Evolutionary conservation across 805 yeast genomes (phyloP), one percentile per base, ranked within the genome.

Genomic region (Citeromyces nyonsensis): DNA sequence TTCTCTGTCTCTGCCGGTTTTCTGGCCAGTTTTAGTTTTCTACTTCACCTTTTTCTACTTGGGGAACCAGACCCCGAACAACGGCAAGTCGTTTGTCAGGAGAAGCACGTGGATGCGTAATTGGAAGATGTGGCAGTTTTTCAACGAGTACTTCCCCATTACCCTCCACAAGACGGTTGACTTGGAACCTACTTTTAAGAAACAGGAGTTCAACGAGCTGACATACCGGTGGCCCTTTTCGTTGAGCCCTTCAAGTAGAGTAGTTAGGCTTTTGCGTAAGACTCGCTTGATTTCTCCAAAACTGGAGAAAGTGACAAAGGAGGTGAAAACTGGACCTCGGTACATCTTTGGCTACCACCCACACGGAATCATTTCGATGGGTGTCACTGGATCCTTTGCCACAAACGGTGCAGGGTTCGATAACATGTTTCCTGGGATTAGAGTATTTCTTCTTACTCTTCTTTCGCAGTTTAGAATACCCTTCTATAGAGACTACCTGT

Each of bases 301-400:
- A 5, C 7, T 18, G 22, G 8, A 11, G 10, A 20, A 27, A 15
- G 26, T 34, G 6, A 5, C 10, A 28, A 51, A 50, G 32, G 43
- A 45, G 28, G 53, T 60, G 2, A 45, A 63, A 31, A 54, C 71
- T 3, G 88, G 84, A 0, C 86, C 83, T 2, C 58, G 78, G 25
- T 88, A 91, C 51, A 70, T 88, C 2, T 88, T 88, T 54, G 94
- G 95, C 0, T 77, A 83, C 46, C 96, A 86, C 52, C 98, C 98
- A 0, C 98, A 91, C 51, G 98, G 98, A 0, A 86, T 88, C 10
- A 85, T 86, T 9, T 81, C 94, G 1, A 65, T 86, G 67, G 95
- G 96, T 3, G 86, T 78, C 1, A 74, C 86, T 49, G 94, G 94
- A 1, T 74, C 77, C 0, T 59, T 86, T 39, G 84, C 78, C 0